Conservation (phyloP, 2,329 filamentous ascomycete species). For the Colletotrichum acutatum region DNA sequence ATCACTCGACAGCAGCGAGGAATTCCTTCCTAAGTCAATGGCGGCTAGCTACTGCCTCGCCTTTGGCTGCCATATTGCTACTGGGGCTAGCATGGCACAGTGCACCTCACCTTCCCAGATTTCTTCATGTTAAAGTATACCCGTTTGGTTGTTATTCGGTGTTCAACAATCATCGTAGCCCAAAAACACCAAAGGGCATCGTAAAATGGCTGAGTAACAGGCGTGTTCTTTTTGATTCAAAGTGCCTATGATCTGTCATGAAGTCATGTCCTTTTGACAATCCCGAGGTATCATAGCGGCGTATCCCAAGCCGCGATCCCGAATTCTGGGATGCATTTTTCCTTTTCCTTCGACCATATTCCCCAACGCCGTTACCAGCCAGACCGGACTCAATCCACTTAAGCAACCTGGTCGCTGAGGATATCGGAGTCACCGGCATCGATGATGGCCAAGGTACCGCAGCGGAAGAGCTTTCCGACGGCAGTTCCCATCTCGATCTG, state of each 20-base stretch:
- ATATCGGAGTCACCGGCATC: conserved; percentile 99
- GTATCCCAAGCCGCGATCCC: conserved; percentile 26
- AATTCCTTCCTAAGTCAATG: neutral
- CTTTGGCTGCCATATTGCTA: neutral
- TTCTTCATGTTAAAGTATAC: neutral
- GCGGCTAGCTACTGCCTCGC: neutral
- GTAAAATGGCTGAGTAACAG: conserved; percentile 32
- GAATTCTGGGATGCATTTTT: conserved; percentile 21
- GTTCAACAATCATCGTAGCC: too few relatives aligned
- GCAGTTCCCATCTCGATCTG: conserved; percentile 98
- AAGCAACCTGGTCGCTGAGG: conserved; percentile 79
- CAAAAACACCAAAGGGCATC: neutral
- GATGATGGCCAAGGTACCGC: conserved; percentile 95
- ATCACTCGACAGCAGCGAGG: neutral
- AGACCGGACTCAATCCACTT: conserved; percentile 46
- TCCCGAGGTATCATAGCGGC: conserved; percentile 29
- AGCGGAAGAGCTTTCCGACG: conserved; percentile 98
- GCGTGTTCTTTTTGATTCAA: conserved; percentile 31
- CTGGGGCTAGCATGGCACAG: neutral
- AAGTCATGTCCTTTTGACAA: conserved; percentile 25
- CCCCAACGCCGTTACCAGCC: conserved; percentile 55
- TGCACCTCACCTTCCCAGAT: neutral
- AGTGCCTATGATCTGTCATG: conserved; percentile 27
- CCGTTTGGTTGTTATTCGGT: neutral
- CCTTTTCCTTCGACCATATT: conserved; percentile 37